Base-by-base conservation (phyloP, 2,329 filamentous ascomycete genomes). In the Scortechinia acanthostroma region DNA sequence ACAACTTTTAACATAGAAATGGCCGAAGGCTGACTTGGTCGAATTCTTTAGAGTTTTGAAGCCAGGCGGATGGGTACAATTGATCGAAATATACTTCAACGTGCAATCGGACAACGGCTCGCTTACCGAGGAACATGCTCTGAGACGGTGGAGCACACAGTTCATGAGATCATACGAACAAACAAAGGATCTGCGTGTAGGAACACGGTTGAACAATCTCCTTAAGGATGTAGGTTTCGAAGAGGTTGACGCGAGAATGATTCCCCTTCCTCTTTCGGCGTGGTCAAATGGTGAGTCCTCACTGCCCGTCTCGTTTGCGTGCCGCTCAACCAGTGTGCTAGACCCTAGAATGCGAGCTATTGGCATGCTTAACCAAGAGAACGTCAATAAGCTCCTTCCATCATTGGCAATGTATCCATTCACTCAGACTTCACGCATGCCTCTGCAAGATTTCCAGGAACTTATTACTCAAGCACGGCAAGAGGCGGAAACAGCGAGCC, bases 91-190 rank as follows among this genome's bases (percentile, higher is more conserved):
- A 49, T 75, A 81, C 49, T 71, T 72, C 52, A 74, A 76, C 45
- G 69, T 79, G 43, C 79, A 82, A 54, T 83, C 77, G 2, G 69
- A 79, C 47, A 80, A 71, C 50, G 77, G 77, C n/a, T 67, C 70
- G 10, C 62, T 79, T 46, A 71, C 68, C 10, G 68, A 73, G 5
- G 49, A 58, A 17, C 63, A 70, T 52, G 67, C 68, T 3, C 51
- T 73, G 62, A 50, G 14, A 28, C 25, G 35, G 15, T 71, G 68
- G 68, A 72, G 68, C 49, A 60, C 54, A 22, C 58, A 62, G 43
- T 65, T 68, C 50, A 60, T 66, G 51, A 56, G 58, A 43, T 58
- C 65, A 14, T 49, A 69, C 43, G 64, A 69, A 37, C 63, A 61
- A 21, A 50, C 56, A 13, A 72, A 71, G 46, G 69, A 73, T 49